Base-by-base conservation (phyloP, 23 red algal genomes). In the Gracilaria domingensis region DNA sequence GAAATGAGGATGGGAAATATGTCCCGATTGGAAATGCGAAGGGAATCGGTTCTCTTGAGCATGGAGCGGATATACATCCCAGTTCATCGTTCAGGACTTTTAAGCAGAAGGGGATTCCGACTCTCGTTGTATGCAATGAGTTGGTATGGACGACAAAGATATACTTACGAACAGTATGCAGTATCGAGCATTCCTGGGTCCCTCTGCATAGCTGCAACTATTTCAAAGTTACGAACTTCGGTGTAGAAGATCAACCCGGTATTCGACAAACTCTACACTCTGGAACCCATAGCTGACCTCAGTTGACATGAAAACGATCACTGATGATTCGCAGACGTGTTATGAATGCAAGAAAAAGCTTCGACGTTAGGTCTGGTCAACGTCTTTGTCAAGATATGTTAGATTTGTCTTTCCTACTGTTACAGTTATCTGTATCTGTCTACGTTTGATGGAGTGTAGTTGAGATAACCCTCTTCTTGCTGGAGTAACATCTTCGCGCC, bases 111-210 rank as follows among this genome's bases (percentile, higher is more conserved):
- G 67, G 62, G 33, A 77, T 77, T 59, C 96, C 96, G 0, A 37
- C 66, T 16, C 94, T 75, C 16, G 81, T 98, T 12, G 29, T 94
- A 36, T 98, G 92, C 64, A 57, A 98, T 83, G 96, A 98, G 81
- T 69, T 95, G 38, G 91, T 98, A 16, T 80, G 91, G 35, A 98
- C 96, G 24, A 89, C 86, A 54, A 95, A 98, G 39, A 53, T 69
- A 16, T 98, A 87, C 58, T 37, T 98, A 29, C 96, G 96, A 12
- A 85, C 80, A 28, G 92, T 98, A 13, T 75, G 71, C 17, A 70
- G 83, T 51, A 87, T 98, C 39, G 96, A 98, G 59, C 75, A 72
- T 25, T 34, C 56, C 0, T 98, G 96, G 96, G 77, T 97, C 16
- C 48, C 81, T 26, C 74, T 78, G 77, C 93, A 95, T 39, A 82